These are phyloP conservation scores for Erodium trifolium DNA, from an alignment of 441 rosid species.

Conservation along the genomic window DNA sequence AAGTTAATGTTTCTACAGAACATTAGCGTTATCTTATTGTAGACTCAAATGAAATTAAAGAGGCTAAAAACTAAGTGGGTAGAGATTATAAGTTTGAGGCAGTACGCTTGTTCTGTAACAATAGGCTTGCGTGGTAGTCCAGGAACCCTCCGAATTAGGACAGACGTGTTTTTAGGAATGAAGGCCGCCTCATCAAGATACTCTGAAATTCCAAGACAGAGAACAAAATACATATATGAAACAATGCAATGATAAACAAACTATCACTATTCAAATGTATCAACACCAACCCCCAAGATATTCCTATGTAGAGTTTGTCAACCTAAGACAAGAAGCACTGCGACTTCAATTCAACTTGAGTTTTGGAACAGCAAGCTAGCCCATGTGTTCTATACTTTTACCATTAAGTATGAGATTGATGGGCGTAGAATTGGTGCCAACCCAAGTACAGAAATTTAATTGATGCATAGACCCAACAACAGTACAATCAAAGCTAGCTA, in stretches of 20 bases:
- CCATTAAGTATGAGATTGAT: neutral
- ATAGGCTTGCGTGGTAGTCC: conserved; percentile 96
- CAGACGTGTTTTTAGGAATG: conserved; percentile 97
- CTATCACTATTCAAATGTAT: neutral
- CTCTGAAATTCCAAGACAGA: conserved; percentile 80
- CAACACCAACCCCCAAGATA: neutral
- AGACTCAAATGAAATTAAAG: conserved; percentile 10
- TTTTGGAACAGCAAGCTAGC: neutral
- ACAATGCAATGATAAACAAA: neutral
- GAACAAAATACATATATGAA: conserved; percentile 23
- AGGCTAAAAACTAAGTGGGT: conserved; percentile 17
- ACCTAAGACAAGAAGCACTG: neutral
- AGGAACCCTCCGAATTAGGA: conserved; percentile 93
- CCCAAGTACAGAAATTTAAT: neutral
- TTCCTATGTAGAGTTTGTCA: neutral
- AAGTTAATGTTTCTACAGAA: conserved; percentile 4
- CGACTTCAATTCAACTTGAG: neutral
- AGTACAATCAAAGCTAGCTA: neutral
- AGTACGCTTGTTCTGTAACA: conserved; percentile 83
- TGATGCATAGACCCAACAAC: conserved; percentile 8
- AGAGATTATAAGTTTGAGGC: conserved; percentile 40
- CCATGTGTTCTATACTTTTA: neutral
- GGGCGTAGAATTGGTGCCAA: conserved; percentile 2
- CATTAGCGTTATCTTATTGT: conserved; percentile 6
- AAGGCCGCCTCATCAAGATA: conserved; percentile 91